Evolutionary conservation across 2,329 filamentous ascomycete species (phyloP).

Genomic region (Fusarium xyrophilum): DNA sequence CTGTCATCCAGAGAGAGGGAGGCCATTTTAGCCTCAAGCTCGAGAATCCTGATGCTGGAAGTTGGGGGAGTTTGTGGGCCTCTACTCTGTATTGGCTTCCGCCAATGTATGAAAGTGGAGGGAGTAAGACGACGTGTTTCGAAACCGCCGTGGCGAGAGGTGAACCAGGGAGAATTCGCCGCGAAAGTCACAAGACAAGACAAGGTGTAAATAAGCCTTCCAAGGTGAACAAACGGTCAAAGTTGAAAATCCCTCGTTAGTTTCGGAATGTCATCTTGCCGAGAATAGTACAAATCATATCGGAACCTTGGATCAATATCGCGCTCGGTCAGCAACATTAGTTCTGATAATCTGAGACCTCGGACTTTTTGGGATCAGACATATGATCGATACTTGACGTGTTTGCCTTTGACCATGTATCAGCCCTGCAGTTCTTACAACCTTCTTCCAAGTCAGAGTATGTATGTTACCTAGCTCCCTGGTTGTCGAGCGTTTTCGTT

Average conservation of each 20-base stretch:
- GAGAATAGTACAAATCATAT: conserved; percentile 8
- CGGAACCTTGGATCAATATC: conserved; percentile 2
- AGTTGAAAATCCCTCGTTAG: background rate
- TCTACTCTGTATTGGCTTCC: too few relatives aligned
- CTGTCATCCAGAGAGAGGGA: background rate
- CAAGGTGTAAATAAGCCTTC: background rate
- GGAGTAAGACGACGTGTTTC: conserved; percentile 34
- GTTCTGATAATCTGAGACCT: background rate
- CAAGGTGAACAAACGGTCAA: background rate
- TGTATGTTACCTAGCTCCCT: background rate
- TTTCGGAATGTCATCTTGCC: conserved; percentile 6
- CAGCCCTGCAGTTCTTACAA: conserved; percentile 17
- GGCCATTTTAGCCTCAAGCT: conserved; percentile 9
- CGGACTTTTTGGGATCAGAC: background rate
- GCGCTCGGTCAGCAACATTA: conserved; percentile 6
- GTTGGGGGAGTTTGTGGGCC: conserved; percentile 30
- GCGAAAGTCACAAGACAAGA: background rate
- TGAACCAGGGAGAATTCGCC: conserved; percentile 22
- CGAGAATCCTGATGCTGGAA: conserved; percentile 17
- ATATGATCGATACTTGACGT: background rate
- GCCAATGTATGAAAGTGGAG: conserved; percentile 32
- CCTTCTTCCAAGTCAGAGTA: conserved; percentile 15
- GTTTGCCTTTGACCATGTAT: conserved; percentile 17
- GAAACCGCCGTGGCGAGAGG: conserved; percentile 37
- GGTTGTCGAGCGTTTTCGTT: background rate